Percentiles rank a stretch among this genome's conserved stretches.
Evolutionary conservation across 306 rosid species (phyloP).

Genomic region (Begonia masoniana): DNA sequence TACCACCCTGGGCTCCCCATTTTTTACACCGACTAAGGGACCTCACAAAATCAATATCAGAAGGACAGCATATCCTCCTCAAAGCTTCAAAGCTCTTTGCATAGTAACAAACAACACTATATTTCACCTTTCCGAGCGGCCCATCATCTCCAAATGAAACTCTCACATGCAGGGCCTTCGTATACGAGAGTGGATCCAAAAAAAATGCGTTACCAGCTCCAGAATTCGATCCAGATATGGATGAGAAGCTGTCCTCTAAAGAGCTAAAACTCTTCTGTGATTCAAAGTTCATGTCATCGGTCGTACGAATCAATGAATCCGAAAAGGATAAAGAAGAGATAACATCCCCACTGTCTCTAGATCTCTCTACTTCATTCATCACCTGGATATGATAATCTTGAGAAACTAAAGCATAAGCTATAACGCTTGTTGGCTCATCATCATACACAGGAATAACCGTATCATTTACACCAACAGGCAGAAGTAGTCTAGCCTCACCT

Average conservation of each 20-base stretch:
- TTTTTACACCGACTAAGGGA: constrained; percentile 92
- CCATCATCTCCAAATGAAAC: constrained; percentile 78
- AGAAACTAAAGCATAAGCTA: constrained; percentile 63
- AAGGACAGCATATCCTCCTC: constrained; percentile 77
- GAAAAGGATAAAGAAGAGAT: constrained; percentile 21
- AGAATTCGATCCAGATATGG: constrained; percentile 55
- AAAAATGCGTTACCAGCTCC: neutral
- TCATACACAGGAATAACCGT: constrained; percentile 81
- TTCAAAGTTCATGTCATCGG: constrained; percentile 43
- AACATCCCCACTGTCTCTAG: constrained; percentile 33
- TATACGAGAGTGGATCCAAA: constrained; percentile 37
- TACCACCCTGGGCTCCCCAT: constrained; percentile 99
- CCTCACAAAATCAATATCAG: constrained; percentile 74
- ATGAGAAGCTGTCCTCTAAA: constrained; percentile 40
- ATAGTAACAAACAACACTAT: constrained; percentile 61
- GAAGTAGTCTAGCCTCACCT: constrained; percentile 65
- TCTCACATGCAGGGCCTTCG: constrained; percentile 69
- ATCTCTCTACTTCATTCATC: constrained; percentile 43
- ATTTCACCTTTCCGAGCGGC: constrained; percentile 58
- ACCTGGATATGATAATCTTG: constrained; percentile 45
- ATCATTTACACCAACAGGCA: constrained; percentile 62
- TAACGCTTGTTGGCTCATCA: constrained; percentile 84
- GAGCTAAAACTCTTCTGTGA: constrained; percentile 47
- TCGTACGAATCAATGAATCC: constrained; percentile 35
- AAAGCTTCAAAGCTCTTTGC: constrained; percentile 81